Percentiles rank a stretch among this genome's conserved stretches.
These are phyloP conservation scores for Microcos paniculata DNA, from an alignment of 345 rosid species.

Conservation along the genomic window DNA sequence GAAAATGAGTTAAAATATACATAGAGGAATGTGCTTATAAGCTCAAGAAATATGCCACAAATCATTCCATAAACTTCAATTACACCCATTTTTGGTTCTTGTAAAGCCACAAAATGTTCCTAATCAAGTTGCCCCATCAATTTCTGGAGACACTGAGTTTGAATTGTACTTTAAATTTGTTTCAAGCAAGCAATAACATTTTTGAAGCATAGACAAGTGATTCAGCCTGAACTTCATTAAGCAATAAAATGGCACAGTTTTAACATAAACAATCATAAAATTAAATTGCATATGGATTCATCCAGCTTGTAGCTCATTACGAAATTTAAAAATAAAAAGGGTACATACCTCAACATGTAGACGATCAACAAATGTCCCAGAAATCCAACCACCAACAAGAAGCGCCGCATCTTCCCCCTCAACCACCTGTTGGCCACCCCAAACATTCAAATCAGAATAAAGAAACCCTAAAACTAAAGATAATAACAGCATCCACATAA, in stretches of 20 bases:
- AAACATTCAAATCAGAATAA: slow-evolving; percentile 3
- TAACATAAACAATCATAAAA: background rate
- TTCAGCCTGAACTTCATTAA: background rate
- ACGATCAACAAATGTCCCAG: slow-evolving; percentile 84
- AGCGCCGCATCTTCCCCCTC: slow-evolving; percentile 88
- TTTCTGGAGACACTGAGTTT: background rate
- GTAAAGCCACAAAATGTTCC: background rate
- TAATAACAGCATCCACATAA: background rate
- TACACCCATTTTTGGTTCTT: background rate
- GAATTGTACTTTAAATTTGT: background rate
- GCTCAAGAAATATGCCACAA: background rate
- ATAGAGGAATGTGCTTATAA: too few relatives aligned
- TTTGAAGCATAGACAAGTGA: background rate
- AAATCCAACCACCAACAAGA: slow-evolving; percentile 88
- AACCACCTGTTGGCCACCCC: slow-evolving; percentile 63
- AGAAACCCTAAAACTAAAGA: background rate
- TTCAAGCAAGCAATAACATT: background rate
- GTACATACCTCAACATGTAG: slow-evolving; percentile 75
- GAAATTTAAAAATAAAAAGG: too few relatives aligned
- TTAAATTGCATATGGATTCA: background rate
- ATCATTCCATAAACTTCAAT: background rate
- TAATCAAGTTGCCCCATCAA: background rate
- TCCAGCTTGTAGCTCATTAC: too few relatives aligned
- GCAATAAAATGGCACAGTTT: slow-evolving; percentile 2
- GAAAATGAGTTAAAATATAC: too few relatives aligned